Conservation (phyloP, 176 grass and related monocot genomes). For the Aegilops speltoides region DNA sequence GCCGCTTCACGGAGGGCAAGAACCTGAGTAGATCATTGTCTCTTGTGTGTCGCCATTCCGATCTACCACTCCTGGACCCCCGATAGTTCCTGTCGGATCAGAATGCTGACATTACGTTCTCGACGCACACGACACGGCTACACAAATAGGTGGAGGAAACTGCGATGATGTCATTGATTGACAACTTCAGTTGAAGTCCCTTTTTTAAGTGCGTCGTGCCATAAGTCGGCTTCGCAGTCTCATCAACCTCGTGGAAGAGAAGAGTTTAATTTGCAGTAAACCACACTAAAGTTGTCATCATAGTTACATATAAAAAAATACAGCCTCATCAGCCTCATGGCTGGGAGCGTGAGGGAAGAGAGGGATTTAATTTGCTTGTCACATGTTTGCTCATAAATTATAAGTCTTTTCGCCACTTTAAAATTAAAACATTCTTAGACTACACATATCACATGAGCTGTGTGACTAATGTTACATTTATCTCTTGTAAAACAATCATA, state of each 20-base stretch:
- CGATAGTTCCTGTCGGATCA: neutral
- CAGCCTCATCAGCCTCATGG: too few relatives aligned
- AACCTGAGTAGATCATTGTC: too few relatives aligned
- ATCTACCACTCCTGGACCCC: neutral
- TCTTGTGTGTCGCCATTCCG: neutral
- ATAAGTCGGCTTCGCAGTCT: neutral
- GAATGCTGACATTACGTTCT: neutral
- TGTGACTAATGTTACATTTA: neutral
- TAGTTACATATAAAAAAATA: neutral
- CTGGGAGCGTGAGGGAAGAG: too few relatives aligned
- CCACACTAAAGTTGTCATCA: neutral
- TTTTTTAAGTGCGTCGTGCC: neutral
- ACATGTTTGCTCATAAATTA: neutral
- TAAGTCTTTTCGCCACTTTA: neutral
- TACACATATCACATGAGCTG: neutral
- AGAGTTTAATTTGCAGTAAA: neutral
- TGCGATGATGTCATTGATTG: neutral
- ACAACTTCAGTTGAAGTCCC: neutral
- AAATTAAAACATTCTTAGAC: neutral
- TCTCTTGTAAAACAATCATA: neutral
- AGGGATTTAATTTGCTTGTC: too few relatives aligned
- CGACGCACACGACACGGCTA: neutral
- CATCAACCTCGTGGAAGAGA: neutral
- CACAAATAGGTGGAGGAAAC: neutral
- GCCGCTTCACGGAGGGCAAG: too few relatives aligned